Evolutionary conservation across 768 basidiomycete species (phyloP).

Genomic region (Daedalea quercina): DNA sequence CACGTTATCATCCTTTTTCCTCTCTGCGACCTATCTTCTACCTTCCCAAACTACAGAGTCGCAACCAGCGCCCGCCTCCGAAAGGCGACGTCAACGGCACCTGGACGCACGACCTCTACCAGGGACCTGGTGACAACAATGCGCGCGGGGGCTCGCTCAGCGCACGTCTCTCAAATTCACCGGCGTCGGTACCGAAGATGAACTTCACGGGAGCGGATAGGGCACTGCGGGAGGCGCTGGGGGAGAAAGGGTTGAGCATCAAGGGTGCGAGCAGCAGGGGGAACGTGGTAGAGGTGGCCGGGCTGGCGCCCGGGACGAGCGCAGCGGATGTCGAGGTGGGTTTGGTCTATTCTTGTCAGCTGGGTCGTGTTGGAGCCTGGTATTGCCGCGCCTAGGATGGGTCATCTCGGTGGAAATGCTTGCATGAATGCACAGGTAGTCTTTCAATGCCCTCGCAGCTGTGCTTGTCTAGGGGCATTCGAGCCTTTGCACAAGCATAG

Average conservation of each 20-base stretch:
- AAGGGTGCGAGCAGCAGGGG: slow-evolving; percentile 61
- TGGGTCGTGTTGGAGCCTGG: slow-evolving; percentile 1
- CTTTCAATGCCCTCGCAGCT: too few species aligned
- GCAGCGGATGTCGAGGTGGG: slow-evolving; percentile 67
- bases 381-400: too few species aligned
- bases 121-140: slow-evolving; percentile 25
- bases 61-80: slow-evolving; percentile 41
- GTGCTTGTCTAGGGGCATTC: too few species aligned
- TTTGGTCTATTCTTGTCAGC: background rate
- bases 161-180: slow-evolving; percentile 44
- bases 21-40: background rate
- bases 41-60: slow-evolving; percentile 18
- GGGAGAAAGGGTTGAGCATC: slow-evolving; percentile 42
- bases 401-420: too few species aligned
- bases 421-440: too few species aligned
- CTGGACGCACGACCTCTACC: slow-evolving; percentile 72
- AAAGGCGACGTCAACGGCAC: slow-evolving; percentile 60
- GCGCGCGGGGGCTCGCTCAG: slow-evolving; percentile 34
- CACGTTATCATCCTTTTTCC: background rate
- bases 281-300: slow-evolving; percentile 71
- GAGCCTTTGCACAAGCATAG: too few species aligned
- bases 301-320: slow-evolving; percentile 70
- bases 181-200: slow-evolving; percentile 40
- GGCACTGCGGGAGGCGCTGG: slow-evolving; percentile 58
- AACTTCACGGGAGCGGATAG: slow-evolving; percentile 50